Evolutionary conservation across 768 basidiomycete species (phyloP).

Genomic region (Sarcodon aspratus): DNA sequence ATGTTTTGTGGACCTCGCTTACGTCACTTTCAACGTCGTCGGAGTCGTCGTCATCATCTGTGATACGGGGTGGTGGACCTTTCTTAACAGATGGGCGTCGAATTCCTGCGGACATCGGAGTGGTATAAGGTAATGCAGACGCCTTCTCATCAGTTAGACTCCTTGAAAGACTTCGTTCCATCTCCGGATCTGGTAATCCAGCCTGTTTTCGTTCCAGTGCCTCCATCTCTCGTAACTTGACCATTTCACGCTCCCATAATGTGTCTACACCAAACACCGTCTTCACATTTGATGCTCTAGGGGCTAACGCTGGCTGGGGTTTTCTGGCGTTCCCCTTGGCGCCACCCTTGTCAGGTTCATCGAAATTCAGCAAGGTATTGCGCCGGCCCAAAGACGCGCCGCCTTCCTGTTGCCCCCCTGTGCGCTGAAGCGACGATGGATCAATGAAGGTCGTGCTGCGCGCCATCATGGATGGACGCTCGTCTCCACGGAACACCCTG

Average conservation of each 20-base stretch:
- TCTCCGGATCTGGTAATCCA: slow-evolving; percentile 1
- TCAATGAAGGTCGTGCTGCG: slow-evolving; percentile 58
- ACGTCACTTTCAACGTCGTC: slow-evolving; percentile 45
- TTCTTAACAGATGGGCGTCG: slow-evolving; percentile 20
- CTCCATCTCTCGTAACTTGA: slow-evolving; percentile 69
- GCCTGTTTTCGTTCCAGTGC: slow-evolving; percentile 48
- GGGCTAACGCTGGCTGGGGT: slow-evolving; percentile 12
- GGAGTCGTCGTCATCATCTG: slow-evolving; percentile 28
- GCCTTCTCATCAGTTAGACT: not conserved
- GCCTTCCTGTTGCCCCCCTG: slow-evolving; percentile 31
- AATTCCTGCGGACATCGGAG: slow-evolving; percentile 22
- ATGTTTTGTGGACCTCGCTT: slow-evolving; percentile 17
- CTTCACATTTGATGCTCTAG: slow-evolving; percentile 23
- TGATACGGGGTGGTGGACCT: slow-evolving; percentile 17
- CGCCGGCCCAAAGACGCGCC: slow-evolving; percentile 31
- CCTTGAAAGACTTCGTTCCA: not conserved
- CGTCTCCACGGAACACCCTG: slow-evolving; percentile 83
- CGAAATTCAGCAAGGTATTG: slow-evolving; percentile 56
- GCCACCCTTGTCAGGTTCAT: slow-evolving; percentile 30
- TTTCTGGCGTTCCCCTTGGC: slow-evolving; percentile 18
- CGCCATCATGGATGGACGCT: slow-evolving; percentile 90
- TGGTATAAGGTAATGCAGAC: not conserved
- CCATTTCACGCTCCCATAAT: slow-evolving; percentile 86
- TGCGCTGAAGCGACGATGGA: slow-evolving; percentile 44
- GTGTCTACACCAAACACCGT: slow-evolving; percentile 94